phyloP scores from a whole-genome alignment of 148 eudicot species.

The Nyssa sinensis region DNA sequence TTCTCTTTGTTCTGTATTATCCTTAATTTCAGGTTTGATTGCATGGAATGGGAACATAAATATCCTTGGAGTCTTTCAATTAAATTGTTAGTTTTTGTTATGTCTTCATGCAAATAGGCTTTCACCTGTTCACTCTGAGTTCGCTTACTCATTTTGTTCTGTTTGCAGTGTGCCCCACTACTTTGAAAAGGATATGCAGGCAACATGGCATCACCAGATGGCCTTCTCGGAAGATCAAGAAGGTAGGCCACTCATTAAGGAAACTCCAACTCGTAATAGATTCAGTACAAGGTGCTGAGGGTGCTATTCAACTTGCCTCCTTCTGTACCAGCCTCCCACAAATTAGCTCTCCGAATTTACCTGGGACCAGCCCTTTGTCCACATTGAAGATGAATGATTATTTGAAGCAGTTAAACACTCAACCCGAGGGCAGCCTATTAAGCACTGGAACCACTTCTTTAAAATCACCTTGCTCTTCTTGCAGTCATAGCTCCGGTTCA shows the following conservation, averaged over 20 bases:
- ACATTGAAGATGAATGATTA: slow-evolving; percentile 33
- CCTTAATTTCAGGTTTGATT: neutral
- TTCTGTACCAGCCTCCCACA: slow-evolving; percentile 78
- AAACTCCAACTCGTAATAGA: slow-evolving; percentile 86
- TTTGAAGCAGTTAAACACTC: slow-evolving; percentile 29
- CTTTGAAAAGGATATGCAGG: slow-evolving; percentile 93
- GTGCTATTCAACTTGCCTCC: slow-evolving; percentile 72
- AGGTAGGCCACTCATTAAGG: slow-evolving; percentile 80
- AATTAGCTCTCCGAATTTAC: slow-evolving; percentile 38
- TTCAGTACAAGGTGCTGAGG: slow-evolving; percentile 84
- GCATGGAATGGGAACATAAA: neutral
- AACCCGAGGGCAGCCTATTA: slow-evolving; percentile 41
- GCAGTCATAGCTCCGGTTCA: slow-evolving; percentile 68
- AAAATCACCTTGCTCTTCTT: slow-evolving; percentile 53
- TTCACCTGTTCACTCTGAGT: neutral
- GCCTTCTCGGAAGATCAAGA: slow-evolving; percentile 98
- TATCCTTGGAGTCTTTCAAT: neutral
- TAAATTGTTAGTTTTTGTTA: neutral
- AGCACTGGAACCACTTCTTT: slow-evolving; percentile 49
- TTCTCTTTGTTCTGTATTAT: too few relatives aligned
- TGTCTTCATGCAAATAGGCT: neutral
- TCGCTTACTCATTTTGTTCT: slow-evolving; percentile 6
- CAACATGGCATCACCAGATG: slow-evolving; percentile 90
- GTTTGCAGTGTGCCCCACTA: slow-evolving; percentile 87
- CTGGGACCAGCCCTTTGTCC: slow-evolving; percentile 28